phyloP scores from a whole-genome alignment of 1,284 basidiomycete genomes.

The Trametes sp. region DNA sequence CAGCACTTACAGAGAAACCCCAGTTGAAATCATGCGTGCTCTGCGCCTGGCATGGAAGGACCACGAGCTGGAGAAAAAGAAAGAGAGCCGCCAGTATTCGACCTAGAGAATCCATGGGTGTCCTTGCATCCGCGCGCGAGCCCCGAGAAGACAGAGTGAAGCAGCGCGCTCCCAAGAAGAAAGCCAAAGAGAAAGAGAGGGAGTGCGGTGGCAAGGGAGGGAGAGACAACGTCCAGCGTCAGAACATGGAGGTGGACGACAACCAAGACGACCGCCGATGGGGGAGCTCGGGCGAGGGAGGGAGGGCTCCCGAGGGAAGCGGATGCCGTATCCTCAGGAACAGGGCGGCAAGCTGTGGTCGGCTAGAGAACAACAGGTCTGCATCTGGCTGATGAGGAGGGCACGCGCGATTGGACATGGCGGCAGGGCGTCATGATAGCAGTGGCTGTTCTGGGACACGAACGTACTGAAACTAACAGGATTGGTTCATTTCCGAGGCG shows the following conservation, averaged over 20 bases:
- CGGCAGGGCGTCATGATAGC: conserved; percentile 16
- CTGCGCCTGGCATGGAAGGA: conserved; percentile 25
- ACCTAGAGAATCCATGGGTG: conserved; percentile 29
- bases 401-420: conserved; percentile 20
- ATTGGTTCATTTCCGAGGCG: conserved; percentile 7
- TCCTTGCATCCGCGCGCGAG: conserved; percentile 5
- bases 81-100: conserved; percentile 27
- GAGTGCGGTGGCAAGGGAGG: background rate
- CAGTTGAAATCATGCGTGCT: conserved; percentile 34
- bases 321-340: conserved; percentile 23
- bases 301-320: conserved; percentile 9
- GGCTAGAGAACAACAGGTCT: conserved; percentile 14
- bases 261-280: conserved; percentile 19
- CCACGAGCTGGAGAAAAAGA: conserved; percentile 17
- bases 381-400: conserved; percentile 24
- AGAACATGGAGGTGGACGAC: conserved; percentile 35
- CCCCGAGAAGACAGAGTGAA: conserved; percentile 15
- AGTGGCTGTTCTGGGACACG: conserved; percentile 15
- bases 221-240: conserved; percentile 34
- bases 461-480: background rate
- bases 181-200: conserved; percentile 10
- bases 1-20: conserved; percentile 31
- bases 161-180: conserved; percentile 4
- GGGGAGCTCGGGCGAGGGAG: conserved; percentile 20
- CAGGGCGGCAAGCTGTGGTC: conserved; percentile 22